phyloP scores from a whole-genome alignment of 441 rosid species.

The Jatropha multifida region DNA sequence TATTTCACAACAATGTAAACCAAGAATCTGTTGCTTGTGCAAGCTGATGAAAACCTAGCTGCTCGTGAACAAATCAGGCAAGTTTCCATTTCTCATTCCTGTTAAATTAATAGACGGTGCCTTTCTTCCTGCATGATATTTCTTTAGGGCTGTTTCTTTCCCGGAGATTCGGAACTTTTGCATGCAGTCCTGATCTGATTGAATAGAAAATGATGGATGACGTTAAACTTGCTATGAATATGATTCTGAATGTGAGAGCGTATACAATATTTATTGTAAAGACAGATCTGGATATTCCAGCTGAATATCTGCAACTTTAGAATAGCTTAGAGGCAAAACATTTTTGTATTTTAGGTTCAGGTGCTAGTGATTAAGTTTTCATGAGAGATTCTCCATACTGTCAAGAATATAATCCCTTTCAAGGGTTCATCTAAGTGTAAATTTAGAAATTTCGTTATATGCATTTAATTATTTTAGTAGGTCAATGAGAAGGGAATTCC shows the following conservation, averaged over 20 bases:
- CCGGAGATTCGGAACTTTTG: neutral
- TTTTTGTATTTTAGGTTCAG: neutral
- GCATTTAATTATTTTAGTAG: neutral
- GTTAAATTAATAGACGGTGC: neutral
- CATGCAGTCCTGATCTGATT: constrained; percentile 3
- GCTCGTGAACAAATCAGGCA: neutral
- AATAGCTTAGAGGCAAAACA: neutral
- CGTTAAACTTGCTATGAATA: constrained; percentile 2
- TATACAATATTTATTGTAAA: no score
- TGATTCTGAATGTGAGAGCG: neutral
- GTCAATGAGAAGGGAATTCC: neutral
- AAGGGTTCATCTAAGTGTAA: neutral
- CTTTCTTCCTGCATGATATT: no score
- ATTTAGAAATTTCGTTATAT: neutral
- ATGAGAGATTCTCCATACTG: neutral
- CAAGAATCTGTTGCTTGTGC: constrained; percentile 49
- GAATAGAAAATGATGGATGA: neutral
- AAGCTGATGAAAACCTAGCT: constrained; percentile 25
- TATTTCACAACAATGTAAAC: constrained; percentile 41
- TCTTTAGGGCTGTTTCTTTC: neutral
- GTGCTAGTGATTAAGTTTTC: neutral
- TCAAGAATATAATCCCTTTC: neutral
- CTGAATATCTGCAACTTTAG: neutral
- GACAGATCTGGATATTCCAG: neutral
- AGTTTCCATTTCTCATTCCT: neutral